Percentiles rank a stretch among this genome's conserved stretches.
These are phyloP conservation scores for Candida sp. DNA, from an alignment of 1,139 yeast species.

Conservation along the genomic window DNA sequence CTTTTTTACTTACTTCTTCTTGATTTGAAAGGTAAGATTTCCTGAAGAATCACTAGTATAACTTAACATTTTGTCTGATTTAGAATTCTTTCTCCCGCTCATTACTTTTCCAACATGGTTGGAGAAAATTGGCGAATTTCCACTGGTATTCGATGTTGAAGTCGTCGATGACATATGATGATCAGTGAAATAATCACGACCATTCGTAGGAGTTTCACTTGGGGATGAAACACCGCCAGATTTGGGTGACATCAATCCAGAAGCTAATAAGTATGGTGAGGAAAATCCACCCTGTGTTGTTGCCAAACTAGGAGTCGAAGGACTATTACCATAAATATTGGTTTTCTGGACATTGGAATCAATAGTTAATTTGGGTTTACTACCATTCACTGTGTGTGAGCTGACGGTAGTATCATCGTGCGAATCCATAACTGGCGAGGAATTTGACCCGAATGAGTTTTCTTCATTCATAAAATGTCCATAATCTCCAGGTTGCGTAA, in stretches of 20 bases:
- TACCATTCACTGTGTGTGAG: constrained; percentile 7
- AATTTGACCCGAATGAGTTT: constrained; percentile 19
- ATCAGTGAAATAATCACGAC: constrained; percentile 6
- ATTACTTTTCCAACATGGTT: constrained; percentile 22
- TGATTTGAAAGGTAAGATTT: constrained; percentile 38
- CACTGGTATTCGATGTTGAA: constrained; percentile 1
- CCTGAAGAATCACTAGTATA: constrained; percentile 43
- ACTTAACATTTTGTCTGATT: constrained; percentile 35
- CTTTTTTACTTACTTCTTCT: constrained; percentile 21
- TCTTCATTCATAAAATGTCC: constrained; percentile 19
- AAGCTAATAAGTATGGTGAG: constrained; percentile 58
- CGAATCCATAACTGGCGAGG: constrained; percentile 29
- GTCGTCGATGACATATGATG: not conserved
- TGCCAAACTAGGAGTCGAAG: constrained; percentile 28
- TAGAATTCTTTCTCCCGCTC: constrained; percentile 25
- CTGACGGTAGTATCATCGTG: constrained; percentile 26
- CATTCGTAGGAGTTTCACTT: constrained; percentile 17
- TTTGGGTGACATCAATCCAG: constrained; percentile 52
- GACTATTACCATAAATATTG: constrained; percentile 16
- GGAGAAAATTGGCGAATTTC: constrained; percentile 16
- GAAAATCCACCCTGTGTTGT: constrained; percentile 51
- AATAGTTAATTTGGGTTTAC: constrained; percentile 29
- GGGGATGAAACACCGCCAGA: constrained; percentile 24
- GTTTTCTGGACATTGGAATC: constrained; percentile 22
- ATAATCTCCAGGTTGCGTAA: constrained; percentile 14